These are phyloP conservation scores for Aspergillus novoparasiticus DNA, from an alignment of 2,329 filamentous ascomycete genomes.

Conservation along the genomic window DNA sequence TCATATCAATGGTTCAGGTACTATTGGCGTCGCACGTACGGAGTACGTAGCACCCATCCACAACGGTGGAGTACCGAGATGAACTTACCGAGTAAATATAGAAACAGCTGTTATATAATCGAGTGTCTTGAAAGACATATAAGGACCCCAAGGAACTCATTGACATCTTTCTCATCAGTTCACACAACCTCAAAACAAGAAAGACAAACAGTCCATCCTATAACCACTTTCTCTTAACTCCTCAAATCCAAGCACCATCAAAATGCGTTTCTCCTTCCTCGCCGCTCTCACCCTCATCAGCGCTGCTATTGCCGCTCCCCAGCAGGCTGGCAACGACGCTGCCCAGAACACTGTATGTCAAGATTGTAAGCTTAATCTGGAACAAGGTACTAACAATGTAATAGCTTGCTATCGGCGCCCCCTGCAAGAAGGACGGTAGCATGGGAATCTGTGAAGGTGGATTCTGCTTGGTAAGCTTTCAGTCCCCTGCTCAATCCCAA, in stretches of 20 bases:
- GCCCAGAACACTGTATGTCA: constrained; percentile 10
- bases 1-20: not conserved
- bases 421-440: constrained; percentile 16
- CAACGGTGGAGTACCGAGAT: not conserved
- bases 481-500: not conserved
- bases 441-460: constrained; percentile 13
- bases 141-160: not conserved
- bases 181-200: not conserved
- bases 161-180: not conserved
- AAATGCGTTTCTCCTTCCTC: constrained; percentile 13
- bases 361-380: not conserved
- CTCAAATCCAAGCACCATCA: not conserved
- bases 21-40: not conserved
- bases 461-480: constrained; percentile 11
- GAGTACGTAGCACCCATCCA: not conserved
- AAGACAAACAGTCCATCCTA: not conserved
- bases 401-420: constrained; percentile 6
- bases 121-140: not conserved
- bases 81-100: not conserved
- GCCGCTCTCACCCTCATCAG: constrained; percentile 11
- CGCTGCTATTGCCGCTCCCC: constrained; percentile 9
- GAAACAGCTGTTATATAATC: not conserved
- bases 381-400: not conserved
- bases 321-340: not conserved
- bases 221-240: not conserved